A percentile compares a stretch with the other conserved stretches of the same genome.
These are phyloP conservation scores for Lactuca saligna DNA, from an alignment of 129 eudicot species.

Conservation along the genomic window DNA sequence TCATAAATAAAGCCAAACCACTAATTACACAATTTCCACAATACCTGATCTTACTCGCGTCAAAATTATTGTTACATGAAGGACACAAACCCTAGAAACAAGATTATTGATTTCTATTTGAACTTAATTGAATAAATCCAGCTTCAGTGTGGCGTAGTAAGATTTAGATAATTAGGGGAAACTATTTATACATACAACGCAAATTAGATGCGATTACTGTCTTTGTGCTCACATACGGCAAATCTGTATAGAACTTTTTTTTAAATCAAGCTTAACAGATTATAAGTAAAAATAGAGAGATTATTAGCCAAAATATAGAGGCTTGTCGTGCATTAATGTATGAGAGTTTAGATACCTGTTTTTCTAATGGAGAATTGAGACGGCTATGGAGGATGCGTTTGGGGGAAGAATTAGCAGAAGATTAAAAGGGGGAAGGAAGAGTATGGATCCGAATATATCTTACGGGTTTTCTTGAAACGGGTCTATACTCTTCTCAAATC, in stretches of 20 bases:
- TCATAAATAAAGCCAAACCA: slow-evolving; percentile 3
- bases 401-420: background rate
- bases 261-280: no score
- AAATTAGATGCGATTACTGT: background rate
- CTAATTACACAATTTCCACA: background rate
- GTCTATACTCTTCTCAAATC: background rate
- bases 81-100: slow-evolving; percentile 21
- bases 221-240: background rate
- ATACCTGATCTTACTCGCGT: slow-evolving; percentile 1
- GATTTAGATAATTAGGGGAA: slow-evolving; percentile 19
- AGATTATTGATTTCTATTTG: background rate
- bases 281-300: background rate
- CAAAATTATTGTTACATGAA: slow-evolving; percentile 5
- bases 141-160: background rate
- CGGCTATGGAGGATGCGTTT: slow-evolving; percentile 12
- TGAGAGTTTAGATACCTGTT: slow-evolving; percentile 7
- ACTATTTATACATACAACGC: background rate
- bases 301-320: background rate
- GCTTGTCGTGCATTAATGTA: background rate
- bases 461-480: slow-evolving; percentile 16
- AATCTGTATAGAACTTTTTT: background rate
- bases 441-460: slow-evolving; percentile 22
- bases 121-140: slow-evolving; percentile 1
- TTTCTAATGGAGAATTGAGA: slow-evolving; percentile 10
- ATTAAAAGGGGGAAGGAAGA: slow-evolving; percentile 14